These are phyloP conservation scores for Pseudevernia furfuracea DNA, from an alignment of 495 filamentous ascomycete species.

Conservation along the genomic window DNA sequence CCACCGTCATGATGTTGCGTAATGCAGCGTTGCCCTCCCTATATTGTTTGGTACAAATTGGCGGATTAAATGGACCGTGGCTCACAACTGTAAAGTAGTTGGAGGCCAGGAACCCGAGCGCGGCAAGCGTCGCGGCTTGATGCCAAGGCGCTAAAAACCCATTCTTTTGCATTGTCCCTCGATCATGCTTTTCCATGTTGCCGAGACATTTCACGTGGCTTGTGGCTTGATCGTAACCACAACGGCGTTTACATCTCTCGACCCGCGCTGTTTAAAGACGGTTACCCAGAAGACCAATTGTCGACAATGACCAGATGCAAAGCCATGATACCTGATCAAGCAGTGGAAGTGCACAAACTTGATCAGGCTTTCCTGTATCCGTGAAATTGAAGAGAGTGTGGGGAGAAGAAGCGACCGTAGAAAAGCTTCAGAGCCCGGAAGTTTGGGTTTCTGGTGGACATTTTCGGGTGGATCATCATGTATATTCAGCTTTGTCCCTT, in stretches of 20 bases:
- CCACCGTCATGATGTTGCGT: background rate
- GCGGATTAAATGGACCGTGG: background rate
- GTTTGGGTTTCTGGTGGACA: background rate
- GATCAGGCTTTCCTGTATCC: background rate
- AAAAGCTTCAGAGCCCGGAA: background rate
- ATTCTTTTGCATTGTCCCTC: too few relatives aligned
- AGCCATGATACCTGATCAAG: background rate
- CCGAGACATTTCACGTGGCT: background rate
- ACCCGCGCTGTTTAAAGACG: too few relatives aligned
- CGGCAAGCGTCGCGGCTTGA: background rate
- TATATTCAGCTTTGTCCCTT: background rate
- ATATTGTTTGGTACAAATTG: background rate
- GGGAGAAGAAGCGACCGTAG: background rate
- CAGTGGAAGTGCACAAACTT: background rate
- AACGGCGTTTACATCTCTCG: background rate
- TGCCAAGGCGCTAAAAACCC: background rate
- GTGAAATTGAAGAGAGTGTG: background rate
- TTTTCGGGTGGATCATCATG: background rate
- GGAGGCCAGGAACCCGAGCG: background rate
- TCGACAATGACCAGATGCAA: background rate
- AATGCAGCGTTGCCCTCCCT: background rate
- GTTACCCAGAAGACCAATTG: background rate
- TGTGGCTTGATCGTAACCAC: background rate
- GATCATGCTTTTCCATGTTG: background rate
- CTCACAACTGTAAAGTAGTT: too few relatives aligned